Evolutionary conservation across 2,329 filamentous ascomycete genomes (phyloP).

Genomic region (Penicillium palitans): DNA sequence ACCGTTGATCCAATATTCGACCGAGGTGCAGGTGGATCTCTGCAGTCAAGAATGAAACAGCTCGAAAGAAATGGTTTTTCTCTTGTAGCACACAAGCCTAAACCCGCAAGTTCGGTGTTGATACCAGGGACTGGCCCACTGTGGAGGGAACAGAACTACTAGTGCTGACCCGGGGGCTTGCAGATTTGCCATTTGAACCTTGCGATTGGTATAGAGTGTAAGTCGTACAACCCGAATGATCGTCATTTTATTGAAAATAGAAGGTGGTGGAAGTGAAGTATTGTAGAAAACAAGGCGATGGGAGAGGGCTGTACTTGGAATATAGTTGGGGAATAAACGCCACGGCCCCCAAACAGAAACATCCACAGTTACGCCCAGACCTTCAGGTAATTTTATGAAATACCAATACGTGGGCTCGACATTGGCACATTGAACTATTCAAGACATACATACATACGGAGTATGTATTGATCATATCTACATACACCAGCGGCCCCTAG

Average conservation of each 20-base stretch:
- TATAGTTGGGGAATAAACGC: background rate
- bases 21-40: background rate
- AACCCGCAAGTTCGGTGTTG: background rate
- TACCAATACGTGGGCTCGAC: background rate
- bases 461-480: background rate
- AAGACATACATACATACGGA: no score
- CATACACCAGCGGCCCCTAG: background rate
- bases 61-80: background rate
- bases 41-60: background rate
- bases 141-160: background rate
- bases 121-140: background rate
- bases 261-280: background rate
- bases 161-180: slow-evolving; percentile 6
- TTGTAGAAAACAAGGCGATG: background rate
- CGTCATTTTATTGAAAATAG: background rate
- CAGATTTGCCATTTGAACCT: background rate
- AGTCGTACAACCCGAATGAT: background rate
- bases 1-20: background rate
- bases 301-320: background rate
- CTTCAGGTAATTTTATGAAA: background rate
- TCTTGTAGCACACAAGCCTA: background rate
- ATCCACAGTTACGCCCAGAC: background rate
- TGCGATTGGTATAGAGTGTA: background rate
- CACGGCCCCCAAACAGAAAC: background rate
- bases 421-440: background rate